These are phyloP conservation scores for Trichaptum fuscoviolaceum DNA, from an alignment of 768 basidiomycete genomes.

Conservation along the genomic window DNA sequence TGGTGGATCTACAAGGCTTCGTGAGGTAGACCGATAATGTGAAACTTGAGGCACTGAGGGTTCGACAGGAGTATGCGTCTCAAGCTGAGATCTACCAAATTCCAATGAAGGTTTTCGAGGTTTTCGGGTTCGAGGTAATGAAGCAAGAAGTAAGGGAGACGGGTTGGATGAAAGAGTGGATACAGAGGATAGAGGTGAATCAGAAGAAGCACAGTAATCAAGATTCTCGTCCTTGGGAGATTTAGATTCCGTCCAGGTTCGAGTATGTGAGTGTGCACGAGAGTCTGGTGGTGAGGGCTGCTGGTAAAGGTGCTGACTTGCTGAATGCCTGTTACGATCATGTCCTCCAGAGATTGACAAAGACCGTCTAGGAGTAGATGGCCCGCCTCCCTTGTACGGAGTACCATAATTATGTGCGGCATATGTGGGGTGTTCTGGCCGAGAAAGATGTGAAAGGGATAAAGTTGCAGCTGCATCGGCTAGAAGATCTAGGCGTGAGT, in stretches of 20 bases:
- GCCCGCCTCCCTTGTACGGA: not conserved
- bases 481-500: not conserved
- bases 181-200: not conserved
- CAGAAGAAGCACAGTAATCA: not conserved
- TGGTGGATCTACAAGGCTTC: not conserved
- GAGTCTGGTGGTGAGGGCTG: not conserved
- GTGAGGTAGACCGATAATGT: not conserved
- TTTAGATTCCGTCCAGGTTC: not conserved
- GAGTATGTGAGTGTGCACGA: not conserved
- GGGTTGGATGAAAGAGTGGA: not conserved
- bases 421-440: not conserved
- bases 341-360: not conserved
- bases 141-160: not conserved
- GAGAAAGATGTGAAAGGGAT: not conserved
- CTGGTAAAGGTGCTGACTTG: not conserved
- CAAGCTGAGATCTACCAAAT: not conserved
- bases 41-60: not conserved
- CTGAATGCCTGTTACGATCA: not conserved
- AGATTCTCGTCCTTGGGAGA: not conserved
- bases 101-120: not conserved
- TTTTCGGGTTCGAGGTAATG: not conserved
- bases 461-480: not conserved
- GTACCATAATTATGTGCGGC: not conserved
- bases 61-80: not conserved
- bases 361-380: not conserved